Percentiles rank a stretch among this genome's conserved stretches.
phyloP scores from a whole-genome alignment of 2,329 filamentous ascomycete species.

The Xylaria sp. region DNA sequence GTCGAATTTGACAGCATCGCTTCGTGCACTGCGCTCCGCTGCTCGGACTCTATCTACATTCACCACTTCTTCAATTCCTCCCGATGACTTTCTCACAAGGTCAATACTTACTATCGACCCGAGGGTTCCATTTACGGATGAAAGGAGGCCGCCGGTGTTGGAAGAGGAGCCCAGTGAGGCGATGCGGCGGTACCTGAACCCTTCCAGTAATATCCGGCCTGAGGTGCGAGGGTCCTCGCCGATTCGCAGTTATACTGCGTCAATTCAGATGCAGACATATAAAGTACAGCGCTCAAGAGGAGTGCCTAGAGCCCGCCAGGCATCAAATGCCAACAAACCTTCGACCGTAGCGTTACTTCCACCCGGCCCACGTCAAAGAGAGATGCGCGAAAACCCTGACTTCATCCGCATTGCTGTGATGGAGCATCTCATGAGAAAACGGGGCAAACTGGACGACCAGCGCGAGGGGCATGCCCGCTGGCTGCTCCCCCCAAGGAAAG shows the following conservation, averaged over 20 bases:
- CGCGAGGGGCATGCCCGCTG: conserved; percentile 75
- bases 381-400: conserved; percentile 76
- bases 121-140: conserved; percentile 73
- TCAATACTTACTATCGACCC: conserved; percentile 76
- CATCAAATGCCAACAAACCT: conserved; percentile 46
- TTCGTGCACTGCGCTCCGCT: conserved; percentile 72
- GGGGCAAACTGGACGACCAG: conserved; percentile 73
- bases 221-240: conserved; percentile 52
- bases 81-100: conserved; percentile 74
- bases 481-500: conserved; percentile 73
- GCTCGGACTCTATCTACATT: conserved; percentile 72
- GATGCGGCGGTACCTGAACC: conserved; percentile 75
- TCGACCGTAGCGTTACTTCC: conserved; percentile 53
- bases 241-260: conserved; percentile 67
- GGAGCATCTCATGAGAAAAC: conserved; percentile 77
- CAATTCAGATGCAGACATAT: conserved; percentile 79
- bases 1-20: conserved; percentile 74
- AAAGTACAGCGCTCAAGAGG: conserved; percentile 65
- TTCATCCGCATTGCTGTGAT: conserved; percentile 78
- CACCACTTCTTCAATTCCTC: conserved; percentile 71
- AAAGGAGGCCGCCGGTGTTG: conserved; percentile 70
- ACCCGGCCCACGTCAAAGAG: conserved; percentile 68
- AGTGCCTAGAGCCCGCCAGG: conserved; percentile 45
- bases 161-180: conserved; percentile 74
- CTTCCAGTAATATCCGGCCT: conserved; percentile 63